Percentiles rank a stretch among this genome's conserved stretches.
phyloP scores from a whole-genome alignment of 108 stramenopile genomes.

The Mediolabrus comicus region DNA sequence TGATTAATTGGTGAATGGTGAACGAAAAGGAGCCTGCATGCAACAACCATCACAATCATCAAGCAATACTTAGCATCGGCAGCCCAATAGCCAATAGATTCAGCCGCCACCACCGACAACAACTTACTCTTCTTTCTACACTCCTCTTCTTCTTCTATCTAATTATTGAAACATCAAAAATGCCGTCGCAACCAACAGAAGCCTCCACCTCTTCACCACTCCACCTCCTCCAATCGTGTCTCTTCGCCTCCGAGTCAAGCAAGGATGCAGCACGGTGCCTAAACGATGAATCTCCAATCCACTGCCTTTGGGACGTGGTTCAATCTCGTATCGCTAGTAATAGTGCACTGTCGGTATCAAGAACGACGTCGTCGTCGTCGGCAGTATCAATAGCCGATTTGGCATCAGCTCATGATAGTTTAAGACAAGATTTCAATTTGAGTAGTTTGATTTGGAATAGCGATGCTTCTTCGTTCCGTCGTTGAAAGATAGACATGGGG shows the following conservation, averaged over 20 bases:
- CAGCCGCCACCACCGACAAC: no score
- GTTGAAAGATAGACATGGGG: no score
- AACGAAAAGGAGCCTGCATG: no score
- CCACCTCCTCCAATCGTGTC: background rate
- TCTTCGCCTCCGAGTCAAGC: background rate
- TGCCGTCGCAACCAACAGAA: background rate
- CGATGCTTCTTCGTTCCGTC: background rate
- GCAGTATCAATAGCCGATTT: no score
- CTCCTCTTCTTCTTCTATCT: no score
- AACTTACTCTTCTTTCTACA: no score
- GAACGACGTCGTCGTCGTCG: no score
- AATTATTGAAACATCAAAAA: no score
- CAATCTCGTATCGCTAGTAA: background rate
- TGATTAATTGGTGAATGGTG: no score
- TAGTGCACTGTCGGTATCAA: background rate
- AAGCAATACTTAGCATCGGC: no score
- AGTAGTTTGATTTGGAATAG: background rate
- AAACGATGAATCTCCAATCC: background rate
- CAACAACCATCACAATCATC: no score
- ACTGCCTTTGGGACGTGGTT: background rate
- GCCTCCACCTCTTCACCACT: background rate
- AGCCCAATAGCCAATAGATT: no score
- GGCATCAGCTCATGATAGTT: background rate
- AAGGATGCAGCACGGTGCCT: background rate
- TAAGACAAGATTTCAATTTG: constrained; percentile 4